Conservation (phyloP, 257 asterid genomes). For the Ligustrum vulgare region DNA sequence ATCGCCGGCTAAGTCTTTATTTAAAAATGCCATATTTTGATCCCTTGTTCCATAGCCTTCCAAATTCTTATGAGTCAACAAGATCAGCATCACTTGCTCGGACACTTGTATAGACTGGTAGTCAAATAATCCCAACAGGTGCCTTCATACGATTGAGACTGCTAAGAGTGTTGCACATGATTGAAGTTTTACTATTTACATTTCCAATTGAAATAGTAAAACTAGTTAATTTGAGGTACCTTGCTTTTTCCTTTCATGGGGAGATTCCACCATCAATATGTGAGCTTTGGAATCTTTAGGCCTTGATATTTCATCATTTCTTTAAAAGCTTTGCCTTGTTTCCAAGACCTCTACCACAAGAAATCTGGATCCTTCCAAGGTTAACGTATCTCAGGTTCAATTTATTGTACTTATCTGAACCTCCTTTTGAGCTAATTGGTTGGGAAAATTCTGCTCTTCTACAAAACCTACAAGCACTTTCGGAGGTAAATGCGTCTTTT, state of each 20-base stretch:
- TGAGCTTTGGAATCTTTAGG: slow-evolving; percentile 24
- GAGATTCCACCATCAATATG: slow-evolving; percentile 8
- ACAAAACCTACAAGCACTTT: slow-evolving; percentile 15
- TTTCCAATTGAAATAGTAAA: slow-evolving; percentile 5
- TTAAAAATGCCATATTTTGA: neutral
- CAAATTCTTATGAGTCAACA: neutral
- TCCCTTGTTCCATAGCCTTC: neutral
- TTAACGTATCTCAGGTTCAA: slow-evolving; percentile 23
- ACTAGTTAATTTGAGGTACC: slow-evolving; percentile 23
- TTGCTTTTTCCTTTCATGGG: slow-evolving; percentile 17
- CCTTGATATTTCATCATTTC: slow-evolving; percentile 10
- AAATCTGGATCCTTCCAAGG: slow-evolving; percentile 18
- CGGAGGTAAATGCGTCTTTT: slow-evolving; percentile 4
- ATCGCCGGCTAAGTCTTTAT: slow-evolving; percentile 2
- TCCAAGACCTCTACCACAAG: slow-evolving; percentile 14
- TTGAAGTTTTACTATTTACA: neutral
- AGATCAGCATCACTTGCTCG: neutral
- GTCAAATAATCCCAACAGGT: neutral
- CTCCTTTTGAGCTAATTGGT: slow-evolving; percentile 2
- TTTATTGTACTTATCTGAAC: neutral
- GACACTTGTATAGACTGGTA: slow-evolving; percentile 13
- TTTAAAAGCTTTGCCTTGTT: slow-evolving; percentile 6
- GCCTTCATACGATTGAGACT: neutral
- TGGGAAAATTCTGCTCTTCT: slow-evolving; percentile 1
- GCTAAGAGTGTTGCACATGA: slow-evolving; percentile 23